These are phyloP conservation scores for Solanum chiquidenum DNA, from an alignment of 257 asterid species.

Conservation along the genomic window DNA sequence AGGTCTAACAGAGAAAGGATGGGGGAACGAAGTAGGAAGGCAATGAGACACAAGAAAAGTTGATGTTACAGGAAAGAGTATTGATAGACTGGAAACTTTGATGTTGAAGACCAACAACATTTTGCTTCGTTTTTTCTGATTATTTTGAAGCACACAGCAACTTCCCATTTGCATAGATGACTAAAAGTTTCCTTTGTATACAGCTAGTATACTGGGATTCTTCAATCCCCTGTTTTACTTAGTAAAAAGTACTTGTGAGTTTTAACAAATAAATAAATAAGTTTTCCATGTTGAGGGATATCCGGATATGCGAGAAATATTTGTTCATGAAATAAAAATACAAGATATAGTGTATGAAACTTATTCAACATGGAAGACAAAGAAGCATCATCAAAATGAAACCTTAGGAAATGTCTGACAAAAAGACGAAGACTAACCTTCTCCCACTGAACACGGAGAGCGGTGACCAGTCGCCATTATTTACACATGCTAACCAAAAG, in stretches of 20 bases:
- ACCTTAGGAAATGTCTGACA: background rate
- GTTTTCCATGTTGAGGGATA: background rate
- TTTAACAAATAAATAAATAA: background rate
- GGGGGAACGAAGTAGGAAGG: background rate
- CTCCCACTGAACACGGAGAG: background rate
- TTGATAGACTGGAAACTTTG: too few relatives aligned
- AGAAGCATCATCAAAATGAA: background rate
- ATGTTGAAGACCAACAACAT: too few relatives aligned
- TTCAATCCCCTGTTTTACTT: background rate
- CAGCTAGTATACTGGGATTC: background rate
- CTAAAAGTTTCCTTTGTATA: background rate
- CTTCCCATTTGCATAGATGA: background rate
- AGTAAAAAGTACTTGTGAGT: background rate
- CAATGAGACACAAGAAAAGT: too few relatives aligned
- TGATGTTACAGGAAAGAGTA: too few relatives aligned
- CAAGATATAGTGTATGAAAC: background rate
- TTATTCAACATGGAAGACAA: background rate
- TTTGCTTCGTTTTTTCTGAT: too few relatives aligned
- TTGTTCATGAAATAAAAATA: background rate
- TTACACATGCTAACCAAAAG: background rate
- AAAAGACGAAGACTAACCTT: background rate
- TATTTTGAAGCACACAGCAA: background rate
- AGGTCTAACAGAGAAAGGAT: background rate
- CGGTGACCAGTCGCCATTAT: background rate
- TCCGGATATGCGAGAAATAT: background rate